These are phyloP conservation scores for Coemansia sp. DNA, from an alignment of 192 early-diverging fungal genomes.

Conservation along the genomic window DNA sequence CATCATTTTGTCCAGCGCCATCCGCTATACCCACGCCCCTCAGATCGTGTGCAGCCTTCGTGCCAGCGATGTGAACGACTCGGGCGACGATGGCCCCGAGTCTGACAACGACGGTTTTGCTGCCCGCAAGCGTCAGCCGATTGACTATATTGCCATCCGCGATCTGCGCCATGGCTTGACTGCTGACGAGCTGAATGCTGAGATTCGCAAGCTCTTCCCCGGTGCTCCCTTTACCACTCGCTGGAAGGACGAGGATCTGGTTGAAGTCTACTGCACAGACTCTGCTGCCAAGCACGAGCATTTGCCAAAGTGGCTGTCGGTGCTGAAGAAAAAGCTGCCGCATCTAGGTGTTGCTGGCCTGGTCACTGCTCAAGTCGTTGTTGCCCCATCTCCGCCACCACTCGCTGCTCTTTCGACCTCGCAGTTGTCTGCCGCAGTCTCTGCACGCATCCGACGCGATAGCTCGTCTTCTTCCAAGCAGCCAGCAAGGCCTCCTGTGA, in stretches of 20 bases:
- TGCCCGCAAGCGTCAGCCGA: slow-evolving; percentile 35
- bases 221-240: slow-evolving; percentile 20
- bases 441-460: background rate
- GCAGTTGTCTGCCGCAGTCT: background rate
- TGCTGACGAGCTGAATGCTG: slow-evolving; percentile 38
- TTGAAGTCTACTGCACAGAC: slow-evolving; percentile 45
- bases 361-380: slow-evolving; percentile 17
- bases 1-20: slow-evolving; percentile 36
- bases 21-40: slow-evolving; percentile 38
- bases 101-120: background rate
- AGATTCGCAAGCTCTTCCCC: slow-evolving; percentile 28
- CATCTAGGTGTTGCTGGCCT: slow-evolving; percentile 37
- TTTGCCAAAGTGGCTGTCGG: slow-evolving; percentile 40
- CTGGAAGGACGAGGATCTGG: slow-evolving; percentile 41
- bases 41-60: slow-evolving; percentile 46
- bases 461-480: background rate
- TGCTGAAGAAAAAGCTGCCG: slow-evolving; percentile 41
- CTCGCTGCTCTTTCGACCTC: too few relatives aligned
- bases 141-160: slow-evolving; percentile 40
- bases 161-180: slow-evolving; percentile 48
- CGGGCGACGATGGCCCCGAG: background rate
- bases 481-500: background rate
- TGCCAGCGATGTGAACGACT: slow-evolving; percentile 11
- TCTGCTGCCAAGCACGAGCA: slow-evolving; percentile 22
- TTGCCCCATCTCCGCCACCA: background rate